These are phyloP conservation scores for Toxicodendron radicans DNA, from an alignment of 345 rosid genomes.

Conservation along the genomic window DNA sequence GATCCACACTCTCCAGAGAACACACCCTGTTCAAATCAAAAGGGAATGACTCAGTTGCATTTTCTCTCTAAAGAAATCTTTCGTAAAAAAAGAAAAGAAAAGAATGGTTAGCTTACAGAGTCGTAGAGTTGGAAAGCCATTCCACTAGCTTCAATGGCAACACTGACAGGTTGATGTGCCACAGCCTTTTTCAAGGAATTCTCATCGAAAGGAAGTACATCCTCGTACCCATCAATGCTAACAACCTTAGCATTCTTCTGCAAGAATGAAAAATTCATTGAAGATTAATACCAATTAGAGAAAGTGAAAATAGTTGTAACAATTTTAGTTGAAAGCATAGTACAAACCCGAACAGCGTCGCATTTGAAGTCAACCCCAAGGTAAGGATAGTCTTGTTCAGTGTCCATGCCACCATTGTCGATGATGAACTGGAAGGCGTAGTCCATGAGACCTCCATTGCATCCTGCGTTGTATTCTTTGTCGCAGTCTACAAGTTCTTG, in stretches of 20 bases:
- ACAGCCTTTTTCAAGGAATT: conserved; percentile 66
- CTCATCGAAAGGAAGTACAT: conserved; percentile 63
- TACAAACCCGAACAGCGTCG: conserved; percentile 49
- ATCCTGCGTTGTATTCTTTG: conserved; percentile 61
- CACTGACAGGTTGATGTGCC: conserved; percentile 81
- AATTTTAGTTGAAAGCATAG: neutral
- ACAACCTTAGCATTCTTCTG: conserved; percentile 79
- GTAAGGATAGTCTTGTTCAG: conserved; percentile 82
- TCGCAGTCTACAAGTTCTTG: conserved; percentile 98
- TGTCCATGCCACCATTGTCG: conserved; percentile 77
- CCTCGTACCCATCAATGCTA: conserved; percentile 75
- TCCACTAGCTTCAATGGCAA: conserved; percentile 96
- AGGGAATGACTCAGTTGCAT: neutral
- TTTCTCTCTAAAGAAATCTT: neutral
- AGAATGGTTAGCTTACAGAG: conserved; percentile 43
- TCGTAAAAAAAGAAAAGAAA: too few relatives aligned
- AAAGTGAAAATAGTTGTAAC: neutral
- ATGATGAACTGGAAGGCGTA: conserved; percentile 90
- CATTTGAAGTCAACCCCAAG: conserved; percentile 50
- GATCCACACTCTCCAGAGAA: conserved; percentile 74
- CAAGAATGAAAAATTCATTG: neutral
- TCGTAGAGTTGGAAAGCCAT: conserved; percentile 69
- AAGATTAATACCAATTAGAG: neutral
- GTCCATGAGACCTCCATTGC: conserved; percentile 97
- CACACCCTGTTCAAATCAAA: conserved; percentile 53